Conservation (phyloP, 2,329 filamentous ascomycete species). For the Aspergillus alliaceus region DNA sequence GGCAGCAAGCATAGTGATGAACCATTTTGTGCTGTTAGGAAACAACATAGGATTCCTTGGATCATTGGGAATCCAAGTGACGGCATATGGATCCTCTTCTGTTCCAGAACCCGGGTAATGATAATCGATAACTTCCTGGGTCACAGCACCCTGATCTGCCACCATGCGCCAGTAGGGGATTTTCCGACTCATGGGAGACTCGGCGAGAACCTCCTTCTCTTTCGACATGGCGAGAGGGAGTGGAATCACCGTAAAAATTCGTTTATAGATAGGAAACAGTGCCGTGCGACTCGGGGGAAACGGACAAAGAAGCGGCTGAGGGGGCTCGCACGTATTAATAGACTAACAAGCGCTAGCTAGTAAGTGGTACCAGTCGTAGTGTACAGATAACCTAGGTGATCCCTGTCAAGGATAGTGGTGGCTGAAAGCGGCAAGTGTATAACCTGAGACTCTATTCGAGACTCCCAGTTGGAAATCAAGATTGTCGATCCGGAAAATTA, state of each 20-base stretch:
- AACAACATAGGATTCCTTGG: slow-evolving; percentile 44
- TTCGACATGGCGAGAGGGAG: slow-evolving; percentile 26
- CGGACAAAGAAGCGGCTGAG: not conserved
- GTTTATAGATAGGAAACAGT: not conserved
- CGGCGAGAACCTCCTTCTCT: slow-evolving; percentile 20
- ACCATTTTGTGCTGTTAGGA: slow-evolving; percentile 38
- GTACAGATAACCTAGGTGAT: not conserved
- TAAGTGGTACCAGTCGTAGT: too few relatives aligned
- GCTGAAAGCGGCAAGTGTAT: not conserved
- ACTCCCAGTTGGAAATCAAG: not conserved
- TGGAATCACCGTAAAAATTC: not conserved
- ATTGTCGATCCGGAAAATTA: not conserved
- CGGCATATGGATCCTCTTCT: slow-evolving; percentile 43
- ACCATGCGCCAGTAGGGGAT: slow-evolving; percentile 38
- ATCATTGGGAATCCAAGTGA: slow-evolving; percentile 45
- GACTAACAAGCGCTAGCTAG: not conserved
- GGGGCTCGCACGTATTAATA: not conserved
- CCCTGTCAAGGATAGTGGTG: not conserved
- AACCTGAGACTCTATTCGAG: not conserved
- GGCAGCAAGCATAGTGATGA: slow-evolving; percentile 39
- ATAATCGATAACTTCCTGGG: slow-evolving; percentile 35
- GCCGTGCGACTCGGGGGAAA: not conserved
- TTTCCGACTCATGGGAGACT: slow-evolving; percentile 26
- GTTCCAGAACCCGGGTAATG: slow-evolving; percentile 41
- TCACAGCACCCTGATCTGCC: slow-evolving; percentile 33